Evolutionary conservation across 2,329 filamentous ascomycete species (phyloP), one percentile per base, ranked within the genome.

Genomic region (Diplocarpon mali): DNA sequence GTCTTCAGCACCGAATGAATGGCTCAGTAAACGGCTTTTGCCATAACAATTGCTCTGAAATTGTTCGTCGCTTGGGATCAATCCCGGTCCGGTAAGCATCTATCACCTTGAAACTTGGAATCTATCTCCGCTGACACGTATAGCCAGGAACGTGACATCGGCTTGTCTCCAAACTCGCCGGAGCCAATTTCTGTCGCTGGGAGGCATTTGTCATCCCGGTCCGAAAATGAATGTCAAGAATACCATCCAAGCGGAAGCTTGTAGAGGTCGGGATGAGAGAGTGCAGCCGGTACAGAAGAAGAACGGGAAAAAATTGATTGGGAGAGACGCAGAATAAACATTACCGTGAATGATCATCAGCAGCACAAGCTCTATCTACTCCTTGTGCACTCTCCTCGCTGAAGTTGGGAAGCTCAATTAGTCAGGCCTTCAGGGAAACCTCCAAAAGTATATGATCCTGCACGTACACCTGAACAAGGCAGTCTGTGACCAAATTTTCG

Each of bases 1-100:
- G 68, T 85, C 27, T 85, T 85, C 65, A 77, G 71, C 36, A 82
- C 85, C 46, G 81, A 79, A 8, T 81, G 78, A 31, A 80, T 83
- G 49, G 78, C 74, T 0, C 75, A 80, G 11, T 84, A 82, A 53
- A 70, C 82, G 36, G 70, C 75, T 10, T 78, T 78, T 54, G 71
- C 70, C 0, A 73, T 68, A 3, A 75, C 75, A 5, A 74, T 78
- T 53, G 73, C 73, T 56, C 72, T 78, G 57, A 69, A 73, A 46
- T 68, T 76, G 32, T 71, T 72, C 52, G 71, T 76, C 48, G 79
- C 82, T 2, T 74, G 77, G 2, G 67, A 76, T 51, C 67, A 72
- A 2, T 85, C 85, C 61, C 72, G 78, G 12, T 34, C 41, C 20
- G 41, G 41, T 43, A 13, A 16, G 34, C 20, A 17, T 5, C 13